Percentiles rank a stretch among this genome's conserved stretches.
phyloP scores from a whole-genome alignment of 2,329 filamentous ascomycete species.

The Pleoardoris graminearum region DNA sequence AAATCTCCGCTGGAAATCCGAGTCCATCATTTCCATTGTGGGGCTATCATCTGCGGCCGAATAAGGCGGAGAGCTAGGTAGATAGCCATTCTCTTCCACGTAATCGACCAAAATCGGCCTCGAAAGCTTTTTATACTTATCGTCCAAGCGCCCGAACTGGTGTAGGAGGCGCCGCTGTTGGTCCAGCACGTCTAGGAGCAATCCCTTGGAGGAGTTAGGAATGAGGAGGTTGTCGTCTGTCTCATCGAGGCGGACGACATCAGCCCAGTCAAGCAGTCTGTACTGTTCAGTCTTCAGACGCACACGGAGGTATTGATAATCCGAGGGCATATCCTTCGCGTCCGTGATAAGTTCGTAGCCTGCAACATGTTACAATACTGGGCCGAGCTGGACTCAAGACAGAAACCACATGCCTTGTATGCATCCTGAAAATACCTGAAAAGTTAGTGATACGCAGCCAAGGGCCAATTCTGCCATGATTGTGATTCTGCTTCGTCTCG shows the following conservation, averaged over 20 bases:
- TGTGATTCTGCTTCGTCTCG: neutral
- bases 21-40: conserved; percentile 19
- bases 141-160: conserved; percentile 38
- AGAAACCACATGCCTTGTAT: conserved; percentile 42
- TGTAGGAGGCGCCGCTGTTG: conserved; percentile 38
- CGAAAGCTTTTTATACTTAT: conserved; percentile 34
- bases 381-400: neutral
- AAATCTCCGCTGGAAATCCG: conserved; percentile 32
- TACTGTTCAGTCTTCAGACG: conserved; percentile 45
- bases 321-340: conserved; percentile 36
- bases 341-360: conserved; percentile 46
- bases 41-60: conserved; percentile 11
- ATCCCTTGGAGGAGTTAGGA: conserved; percentile 36
- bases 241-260: conserved; percentile 38
- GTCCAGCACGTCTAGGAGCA: conserved; percentile 42
- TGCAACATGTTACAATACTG: conserved; percentile 8
- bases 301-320: conserved; percentile 41
- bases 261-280: conserved; percentile 45
- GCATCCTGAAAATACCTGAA: conserved; percentile 45
- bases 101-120: conserved; percentile 36
- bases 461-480: conserved; percentile 31
- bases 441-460: conserved; percentile 38
- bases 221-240: conserved; percentile 38
- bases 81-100: conserved; percentile 16
- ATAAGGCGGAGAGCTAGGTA: conserved; percentile 21